Evolutionary conservation across 805 yeast species (phyloP).

Genomic region (Barnettozyma californica): DNA sequence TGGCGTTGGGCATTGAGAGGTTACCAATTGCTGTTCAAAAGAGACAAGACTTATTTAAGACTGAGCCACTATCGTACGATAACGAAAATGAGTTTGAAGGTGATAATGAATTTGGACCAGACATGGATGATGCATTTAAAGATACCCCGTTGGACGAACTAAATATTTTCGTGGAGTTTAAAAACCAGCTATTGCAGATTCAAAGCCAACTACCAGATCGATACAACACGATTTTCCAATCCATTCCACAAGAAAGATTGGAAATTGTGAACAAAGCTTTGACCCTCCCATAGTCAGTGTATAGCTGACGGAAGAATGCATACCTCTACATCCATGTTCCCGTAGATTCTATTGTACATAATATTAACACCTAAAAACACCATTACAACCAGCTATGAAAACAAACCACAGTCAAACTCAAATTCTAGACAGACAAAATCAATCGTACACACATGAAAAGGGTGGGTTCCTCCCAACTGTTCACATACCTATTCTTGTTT

Average conservation of each 20-base stretch:
- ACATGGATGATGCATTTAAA: constrained; percentile 71
- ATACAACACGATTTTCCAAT: constrained; percentile 33
- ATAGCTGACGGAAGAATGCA: not conserved
- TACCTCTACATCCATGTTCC: not conserved
- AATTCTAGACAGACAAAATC: constrained; percentile 1
- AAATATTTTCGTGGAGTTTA: constrained; percentile 63
- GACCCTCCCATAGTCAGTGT: not conserved
- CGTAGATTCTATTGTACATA: not conserved
- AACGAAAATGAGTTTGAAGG: constrained; percentile 37
- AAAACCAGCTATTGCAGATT: constrained; percentile 44
- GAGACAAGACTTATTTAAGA: constrained; percentile 54
- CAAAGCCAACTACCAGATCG: constrained; percentile 41
- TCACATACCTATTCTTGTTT: constrained; percentile 5
- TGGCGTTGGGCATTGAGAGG: constrained; percentile 46
- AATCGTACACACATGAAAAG: constrained; percentile 3
- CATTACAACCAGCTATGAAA: constrained; percentile 1
- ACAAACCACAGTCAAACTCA: not conserved
- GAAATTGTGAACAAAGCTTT: constrained; percentile 4
- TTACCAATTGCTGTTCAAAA: constrained; percentile 71
- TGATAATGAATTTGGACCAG: constrained; percentile 24
- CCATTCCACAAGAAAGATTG: constrained; percentile 26
- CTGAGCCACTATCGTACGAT: constrained; percentile 13
- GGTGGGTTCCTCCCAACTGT: not conserved
- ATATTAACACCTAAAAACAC: not conserved
- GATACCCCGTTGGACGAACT: constrained; percentile 75